Percentiles rank a stretch among this genome's conserved stretches.
Evolutionary conservation across 805 yeast species (phyloP).

Genomic region (Saccharomycopsis fodiens): DNA sequence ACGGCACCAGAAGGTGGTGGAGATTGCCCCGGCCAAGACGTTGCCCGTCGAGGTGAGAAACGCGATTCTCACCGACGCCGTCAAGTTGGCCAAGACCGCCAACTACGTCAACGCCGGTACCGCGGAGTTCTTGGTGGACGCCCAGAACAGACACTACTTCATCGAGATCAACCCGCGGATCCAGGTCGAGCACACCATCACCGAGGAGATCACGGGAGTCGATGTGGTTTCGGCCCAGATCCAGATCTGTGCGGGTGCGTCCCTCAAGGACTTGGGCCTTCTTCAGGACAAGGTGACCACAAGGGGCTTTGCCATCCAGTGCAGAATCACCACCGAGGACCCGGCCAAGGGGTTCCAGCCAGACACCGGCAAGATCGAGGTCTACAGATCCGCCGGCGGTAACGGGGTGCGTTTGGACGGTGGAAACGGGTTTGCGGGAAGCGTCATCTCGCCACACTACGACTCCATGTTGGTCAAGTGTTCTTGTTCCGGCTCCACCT

Average conservation of each 20-base stretch:
- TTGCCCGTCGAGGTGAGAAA: constrained; percentile 78
- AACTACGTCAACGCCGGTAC: constrained; percentile 97
- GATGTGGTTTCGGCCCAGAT: constrained; percentile 98
- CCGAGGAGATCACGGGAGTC: constrained; percentile 97
- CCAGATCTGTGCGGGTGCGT: constrained; percentile 98
- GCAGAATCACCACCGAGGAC: constrained; percentile 98
- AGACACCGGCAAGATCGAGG: constrained; percentile 97
- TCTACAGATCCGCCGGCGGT: constrained; percentile 97
- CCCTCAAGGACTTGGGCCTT: constrained; percentile 82
- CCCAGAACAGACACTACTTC: constrained; percentile 90
- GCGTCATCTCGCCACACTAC: constrained; percentile 93
- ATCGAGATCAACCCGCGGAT: constrained; percentile 97
- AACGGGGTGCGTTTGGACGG: constrained; percentile 98
- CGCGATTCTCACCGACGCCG: constrained; percentile 92
- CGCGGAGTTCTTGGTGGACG: constrained; percentile 93
- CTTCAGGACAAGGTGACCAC: constrained; percentile 92
- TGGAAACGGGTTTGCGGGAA: constrained; percentile 97
- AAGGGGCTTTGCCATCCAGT: constrained; percentile 96
- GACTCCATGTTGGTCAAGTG: constrained; percentile 98
- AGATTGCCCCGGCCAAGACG: constrained; percentile 95
- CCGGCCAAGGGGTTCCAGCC: constrained; percentile 96
- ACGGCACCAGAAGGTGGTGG: constrained; percentile 98
- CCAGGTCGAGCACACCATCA: constrained; percentile 97
- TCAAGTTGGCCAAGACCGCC: constrained; percentile 78
- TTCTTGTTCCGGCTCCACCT: constrained; percentile 94